Conservation (phyloP, 139 green algal species). For the Zygnema circumcarinatum region DNA sequence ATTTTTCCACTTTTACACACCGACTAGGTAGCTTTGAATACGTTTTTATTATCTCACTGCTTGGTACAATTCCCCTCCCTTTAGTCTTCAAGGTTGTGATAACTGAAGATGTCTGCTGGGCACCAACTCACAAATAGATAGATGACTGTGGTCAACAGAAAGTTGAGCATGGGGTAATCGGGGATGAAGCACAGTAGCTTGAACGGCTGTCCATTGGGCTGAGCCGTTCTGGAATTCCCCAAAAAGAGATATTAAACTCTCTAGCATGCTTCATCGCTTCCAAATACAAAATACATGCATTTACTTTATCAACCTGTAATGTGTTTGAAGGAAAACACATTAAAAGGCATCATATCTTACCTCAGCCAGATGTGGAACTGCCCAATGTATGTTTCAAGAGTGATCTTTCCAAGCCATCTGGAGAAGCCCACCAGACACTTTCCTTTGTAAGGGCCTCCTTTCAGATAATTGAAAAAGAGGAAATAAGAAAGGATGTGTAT, state of each 20-base stretch:
- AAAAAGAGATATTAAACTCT: too few species aligned
- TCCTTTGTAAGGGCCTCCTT: too few species aligned
- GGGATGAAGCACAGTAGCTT: conserved; percentile 72
- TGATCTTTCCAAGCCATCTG: conserved; percentile 95
- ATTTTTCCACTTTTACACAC: too few species aligned
- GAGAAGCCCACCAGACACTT: conserved; percentile 9
- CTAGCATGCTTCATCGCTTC: background rate
- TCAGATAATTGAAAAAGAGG: background rate
- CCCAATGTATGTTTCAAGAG: conserved; percentile 91
- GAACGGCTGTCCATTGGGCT: conserved; percentile 87
- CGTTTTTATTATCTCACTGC: too few species aligned
- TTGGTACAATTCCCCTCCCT: too few species aligned
- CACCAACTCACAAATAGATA: conserved; percentile 70
- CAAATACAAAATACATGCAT: too few species aligned
- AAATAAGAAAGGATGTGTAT: background rate
- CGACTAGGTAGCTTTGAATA: too few species aligned
- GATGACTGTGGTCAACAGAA: conserved; percentile 73
- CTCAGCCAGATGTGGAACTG: conserved; percentile 96
- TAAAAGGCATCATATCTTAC: conserved; percentile 10
- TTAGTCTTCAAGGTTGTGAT: too few species aligned
- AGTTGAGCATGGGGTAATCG: conserved; percentile 92
- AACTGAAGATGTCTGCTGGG: too few species aligned
- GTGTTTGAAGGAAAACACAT: too few species aligned
- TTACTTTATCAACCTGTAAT: too few species aligned
- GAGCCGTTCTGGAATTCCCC: conserved; percentile 30